These are phyloP conservation scores for Kuraishia capsulata DNA, from an alignment of 805 yeast species.

Conservation along the genomic window DNA sequence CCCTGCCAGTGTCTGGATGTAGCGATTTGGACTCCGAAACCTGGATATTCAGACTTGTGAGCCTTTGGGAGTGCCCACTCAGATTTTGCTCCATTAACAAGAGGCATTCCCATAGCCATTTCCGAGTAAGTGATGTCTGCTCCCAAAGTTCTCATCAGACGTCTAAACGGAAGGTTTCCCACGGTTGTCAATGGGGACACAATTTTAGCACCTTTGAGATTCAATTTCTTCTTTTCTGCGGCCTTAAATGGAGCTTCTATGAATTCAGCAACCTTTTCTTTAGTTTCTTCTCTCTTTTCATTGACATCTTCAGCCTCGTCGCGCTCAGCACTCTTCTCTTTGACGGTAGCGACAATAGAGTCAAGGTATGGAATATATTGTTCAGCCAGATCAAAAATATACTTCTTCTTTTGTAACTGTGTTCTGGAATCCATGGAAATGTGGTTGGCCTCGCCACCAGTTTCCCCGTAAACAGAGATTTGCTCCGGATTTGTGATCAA, in stretches of 20 bases:
- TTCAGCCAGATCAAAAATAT: slow-evolving; percentile 49
- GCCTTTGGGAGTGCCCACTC: slow-evolving; percentile 98
- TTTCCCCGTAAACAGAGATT: slow-evolving; percentile 22
- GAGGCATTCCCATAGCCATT: slow-evolving; percentile 85
- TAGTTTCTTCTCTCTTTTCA: slow-evolving; percentile 13
- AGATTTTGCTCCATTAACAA: slow-evolving; percentile 81
- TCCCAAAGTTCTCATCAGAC: slow-evolving; percentile 83
- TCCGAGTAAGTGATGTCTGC: slow-evolving; percentile 92
- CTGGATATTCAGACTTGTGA: slow-evolving; percentile 71
- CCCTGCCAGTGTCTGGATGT: slow-evolving; percentile 91
- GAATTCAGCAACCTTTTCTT: slow-evolving; percentile 38
- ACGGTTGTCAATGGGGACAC: slow-evolving; percentile 96
- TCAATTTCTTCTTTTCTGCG: slow-evolving; percentile 70
- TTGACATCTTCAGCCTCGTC: slow-evolving; percentile 17
- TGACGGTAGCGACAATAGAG: slow-evolving; percentile 34
- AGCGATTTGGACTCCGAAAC: slow-evolving; percentile 92
- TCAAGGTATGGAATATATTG: slow-evolving; percentile 57
- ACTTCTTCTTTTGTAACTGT: slow-evolving; percentile 51
- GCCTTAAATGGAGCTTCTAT: slow-evolving; percentile 71
- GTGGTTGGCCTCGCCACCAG: slow-evolving; percentile 55
- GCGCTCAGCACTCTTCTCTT: slow-evolving; percentile 13
- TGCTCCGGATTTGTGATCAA: slow-evolving; percentile 34
- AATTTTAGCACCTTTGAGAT: slow-evolving; percentile 68
- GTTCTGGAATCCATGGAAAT: slow-evolving; percentile 37
- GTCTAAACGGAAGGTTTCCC: slow-evolving; percentile 91